phyloP scores from a whole-genome alignment of 2,329 filamentous ascomycete species.

The Gremmenia infestans region DNA sequence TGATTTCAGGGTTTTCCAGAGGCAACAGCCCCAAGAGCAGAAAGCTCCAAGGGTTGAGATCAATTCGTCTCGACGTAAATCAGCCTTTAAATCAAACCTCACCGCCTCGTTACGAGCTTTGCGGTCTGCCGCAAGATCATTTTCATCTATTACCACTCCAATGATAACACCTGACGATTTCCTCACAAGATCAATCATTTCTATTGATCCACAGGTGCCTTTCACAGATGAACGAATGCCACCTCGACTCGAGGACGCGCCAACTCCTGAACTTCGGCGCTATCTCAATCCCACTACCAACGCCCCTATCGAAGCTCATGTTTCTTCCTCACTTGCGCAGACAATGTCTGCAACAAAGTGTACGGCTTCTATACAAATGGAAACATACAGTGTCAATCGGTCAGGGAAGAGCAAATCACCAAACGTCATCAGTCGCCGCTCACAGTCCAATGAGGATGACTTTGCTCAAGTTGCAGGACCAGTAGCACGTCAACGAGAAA shows the following conservation, averaged over 20 bases:
- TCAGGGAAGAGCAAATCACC: slow-evolving; percentile 36
- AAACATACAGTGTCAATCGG: slow-evolving; percentile 51
- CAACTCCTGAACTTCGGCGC: slow-evolving; percentile 60
- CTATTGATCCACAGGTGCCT: slow-evolving; percentile 60
- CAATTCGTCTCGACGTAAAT: slow-evolving; percentile 24
- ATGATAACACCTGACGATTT: slow-evolving; percentile 63
- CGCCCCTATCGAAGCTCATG: slow-evolving; percentile 39
- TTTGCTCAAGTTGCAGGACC: slow-evolving; percentile 35
- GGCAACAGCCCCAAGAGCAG: slow-evolving; percentile 13
- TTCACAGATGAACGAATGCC: slow-evolving; percentile 65
- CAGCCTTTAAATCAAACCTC: slow-evolving; percentile 63
- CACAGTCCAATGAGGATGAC: slow-evolving; percentile 27
- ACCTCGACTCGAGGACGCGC: slow-evolving; percentile 56
- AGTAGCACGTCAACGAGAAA: slow-evolving; percentile 56
- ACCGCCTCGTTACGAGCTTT: slow-evolving; percentile 62
- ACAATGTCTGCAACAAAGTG: slow-evolving; percentile 40
- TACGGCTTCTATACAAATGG: slow-evolving; percentile 67
- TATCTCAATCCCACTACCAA: slow-evolving; percentile 61
- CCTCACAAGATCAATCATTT: slow-evolving; percentile 61
- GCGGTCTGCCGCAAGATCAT: slow-evolving; percentile 56
- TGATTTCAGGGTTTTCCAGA: slow-evolving; percentile 45
- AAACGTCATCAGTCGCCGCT: slow-evolving; percentile 27
- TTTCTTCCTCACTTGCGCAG: slow-evolving; percentile 31
- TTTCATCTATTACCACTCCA: slow-evolving; percentile 57
- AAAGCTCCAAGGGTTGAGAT: slow-evolving; percentile 5